Percentiles rank a stretch among this genome's conserved stretches.
Evolutionary conservation across 768 basidiomycete species (phyloP).

Genomic region (Lactarius sanguifluus): DNA sequence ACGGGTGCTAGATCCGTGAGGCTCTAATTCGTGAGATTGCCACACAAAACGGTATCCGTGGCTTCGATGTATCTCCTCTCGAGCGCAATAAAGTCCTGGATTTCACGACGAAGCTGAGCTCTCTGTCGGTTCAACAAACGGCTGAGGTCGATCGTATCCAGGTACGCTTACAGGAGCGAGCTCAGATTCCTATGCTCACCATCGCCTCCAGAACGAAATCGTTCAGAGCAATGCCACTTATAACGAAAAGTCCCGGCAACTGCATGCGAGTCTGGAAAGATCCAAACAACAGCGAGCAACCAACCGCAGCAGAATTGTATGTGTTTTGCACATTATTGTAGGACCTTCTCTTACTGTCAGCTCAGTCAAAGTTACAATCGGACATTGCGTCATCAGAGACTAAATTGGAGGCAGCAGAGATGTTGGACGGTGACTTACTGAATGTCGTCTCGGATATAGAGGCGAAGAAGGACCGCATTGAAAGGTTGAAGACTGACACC

Average conservation of each 20-base stretch:
- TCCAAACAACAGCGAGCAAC: conserved; percentile 53
- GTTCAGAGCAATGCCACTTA: conserved; percentile 62
- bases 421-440: conserved; percentile 52
- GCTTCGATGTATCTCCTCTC: conserved; percentile 68
- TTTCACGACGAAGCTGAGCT: conserved; percentile 65
- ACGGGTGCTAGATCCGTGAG: conserved; percentile 70
- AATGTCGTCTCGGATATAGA: conserved; percentile 62
- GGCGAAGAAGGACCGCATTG: conserved; percentile 61
- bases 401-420: conserved; percentile 55
- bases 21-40: conserved; percentile 68
- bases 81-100: conserved; percentile 70
- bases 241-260: conserved; percentile 52
- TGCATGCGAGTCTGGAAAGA: conserved; percentile 55
- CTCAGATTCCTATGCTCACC: conserved; percentile 1
- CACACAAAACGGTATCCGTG: conserved; percentile 67
- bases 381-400: conserved; percentile 54
- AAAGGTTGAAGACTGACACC: conserved; percentile 60
- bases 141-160: conserved; percentile 65
- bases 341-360: neutral
- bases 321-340: conserved; percentile 25
- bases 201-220: conserved; percentile 48
- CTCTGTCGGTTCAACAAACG: conserved; percentile 62
- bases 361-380: conserved; percentile 39
- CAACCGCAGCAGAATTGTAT: conserved; percentile 59
- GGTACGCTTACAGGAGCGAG: conserved; percentile 39